These are phyloP conservation scores for Tylopilus sp. DNA, from an alignment of 1,284 basidiomycete species.

Conservation along the genomic window DNA sequence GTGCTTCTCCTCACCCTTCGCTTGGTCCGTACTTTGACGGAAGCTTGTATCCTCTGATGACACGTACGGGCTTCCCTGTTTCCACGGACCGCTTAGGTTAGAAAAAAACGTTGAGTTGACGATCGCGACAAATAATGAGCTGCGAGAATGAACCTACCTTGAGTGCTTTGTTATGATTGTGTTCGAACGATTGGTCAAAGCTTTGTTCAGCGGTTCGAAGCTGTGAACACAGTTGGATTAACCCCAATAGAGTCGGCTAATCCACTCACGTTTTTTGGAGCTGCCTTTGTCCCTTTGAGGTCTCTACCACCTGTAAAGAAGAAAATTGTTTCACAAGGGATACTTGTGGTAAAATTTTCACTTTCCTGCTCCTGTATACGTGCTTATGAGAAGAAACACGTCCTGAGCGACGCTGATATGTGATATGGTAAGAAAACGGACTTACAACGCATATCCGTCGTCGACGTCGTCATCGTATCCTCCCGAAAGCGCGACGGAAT, in stretches of 20 bases:
- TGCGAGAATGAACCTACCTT: slow-evolving; percentile 38
- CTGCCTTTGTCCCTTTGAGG: slow-evolving; percentile 69
- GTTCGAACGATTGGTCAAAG: slow-evolving; percentile 72
- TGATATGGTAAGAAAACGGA: slow-evolving; percentile 14
- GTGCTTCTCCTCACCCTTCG: slow-evolving; percentile 52
- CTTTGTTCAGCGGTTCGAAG: slow-evolving; percentile 81
- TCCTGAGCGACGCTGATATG: background rate
- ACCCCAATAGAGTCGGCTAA: background rate
- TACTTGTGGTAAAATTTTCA: background rate
- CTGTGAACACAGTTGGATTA: slow-evolving; percentile 35
- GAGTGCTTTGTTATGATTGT: slow-evolving; percentile 62
- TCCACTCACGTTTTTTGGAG: slow-evolving; percentile 67
- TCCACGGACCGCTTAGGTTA: slow-evolving; percentile 57
- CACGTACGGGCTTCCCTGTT: slow-evolving; percentile 71
- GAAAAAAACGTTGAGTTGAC: slow-evolving; percentile 1
- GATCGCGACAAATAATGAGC: background rate
- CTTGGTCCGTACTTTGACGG: slow-evolving; percentile 61
- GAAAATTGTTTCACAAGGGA: background rate
- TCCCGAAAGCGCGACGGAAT: slow-evolving; percentile 75
- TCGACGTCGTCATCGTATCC: slow-evolving; percentile 85
- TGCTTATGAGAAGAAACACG: slow-evolving; percentile 39
- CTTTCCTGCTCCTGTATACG: slow-evolving; percentile 69
- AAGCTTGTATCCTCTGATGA: slow-evolving; percentile 79
- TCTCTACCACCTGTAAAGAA: slow-evolving; percentile 62
- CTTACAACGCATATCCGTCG: slow-evolving; percentile 73